Base-by-base conservation (phyloP, 2,329 filamentous ascomycete species). In the Alternaria burnsii region DNA sequence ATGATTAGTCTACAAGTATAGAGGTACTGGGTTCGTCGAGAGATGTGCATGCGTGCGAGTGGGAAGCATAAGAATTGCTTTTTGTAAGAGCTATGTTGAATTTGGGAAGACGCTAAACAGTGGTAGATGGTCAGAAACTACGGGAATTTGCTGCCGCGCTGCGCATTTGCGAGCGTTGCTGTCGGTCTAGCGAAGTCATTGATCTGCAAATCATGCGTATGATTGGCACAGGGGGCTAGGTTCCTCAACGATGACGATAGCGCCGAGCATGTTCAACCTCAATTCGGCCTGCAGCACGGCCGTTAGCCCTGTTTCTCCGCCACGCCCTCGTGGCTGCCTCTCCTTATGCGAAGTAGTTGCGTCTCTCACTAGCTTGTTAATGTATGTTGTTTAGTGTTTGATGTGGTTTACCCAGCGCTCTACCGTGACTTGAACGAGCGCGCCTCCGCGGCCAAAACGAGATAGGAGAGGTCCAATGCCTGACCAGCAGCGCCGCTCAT, bases 401-500 rank as follows among this genome's bases (percentile, higher is more conserved):
- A 34, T 63, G 62, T 59, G 52, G 28, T 47, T 50, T 64, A 54
- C 58, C 50, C 51, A 50, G 46, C 53, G 41, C 55, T 52, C 50
- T 48, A 47, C 55, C 11, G 63, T 64, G 55, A 55, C 60, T 32
- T 46, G 52, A 61, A 58, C 52, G 47, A 66, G 65, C 54, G 57
- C 59, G 67, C 52, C 61, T 62, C 58, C 43, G 59, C 66, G 59
- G 63, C 66, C 43, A 64, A 51, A 24, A 42, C 40, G 53, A 55
- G 32, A 61, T 58, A 61, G 42, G 50, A 67, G 62, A 69, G 62
- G 53, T 67, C 69, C 70, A 67, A 77, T 77, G 75, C 59, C 74
- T 63, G 57, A 67, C 44, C 65, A 61, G 60, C 71, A 61, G 54
- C 69, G 69, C 48, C 73, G 66, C 47, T 68, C 75, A 70, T 77